Evolutionary conservation across 2,329 filamentous ascomycete species (phyloP), one percentile per base, ranked within the genome.

Genomic region (Trichophyton verrucosum): DNA sequence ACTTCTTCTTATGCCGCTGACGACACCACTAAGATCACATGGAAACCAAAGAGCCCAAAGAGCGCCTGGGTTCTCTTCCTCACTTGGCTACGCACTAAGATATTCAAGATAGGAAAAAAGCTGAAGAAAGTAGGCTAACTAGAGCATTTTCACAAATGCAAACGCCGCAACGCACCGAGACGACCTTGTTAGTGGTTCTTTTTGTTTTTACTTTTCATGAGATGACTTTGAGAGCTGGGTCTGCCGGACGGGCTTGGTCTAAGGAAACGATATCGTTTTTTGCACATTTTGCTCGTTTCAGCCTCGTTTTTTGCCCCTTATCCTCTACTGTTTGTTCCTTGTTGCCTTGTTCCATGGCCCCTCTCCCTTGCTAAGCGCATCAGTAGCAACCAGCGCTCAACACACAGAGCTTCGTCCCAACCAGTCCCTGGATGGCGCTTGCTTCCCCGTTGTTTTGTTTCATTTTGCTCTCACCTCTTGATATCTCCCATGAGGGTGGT

Each of bases 51-150:
- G 15, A 65, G 57, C 56, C 67, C 20, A 64, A 71, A 61, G 69
- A 68, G 57, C 47, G 61, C 74, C 22, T 83, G 81, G 81, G 73
- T 81, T 61, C 73, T 78, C 24, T 82, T 83, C 66, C 71, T 82
- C 60, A 81, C 80, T 1, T 83, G 81, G 81, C 72, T 82, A 63
- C 76, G 78, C 66, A 83, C 81, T 36, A 74, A 80, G 61, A 68
- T 83, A 61, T 76, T 82, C 64, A 79, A 81, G 64, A 74, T 81
- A 61, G 73, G 74, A 46, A 72, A 72, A 60, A 73, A 68, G 61
- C 63, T 73, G 22, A 63, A 61, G 40, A 60, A 60, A 46, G 61
- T 57, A 49, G 46, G 44, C n/a, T 60, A 11, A 57, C 22, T 13
- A 13, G 22, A 30, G 27, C 15, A 8, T 53, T 38, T 38, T 30